Evolutionary conservation across 805 yeast species (phyloP), one percentile per base, ranked within the genome.

Genomic region (Saccharomyces mikatae): DNA sequence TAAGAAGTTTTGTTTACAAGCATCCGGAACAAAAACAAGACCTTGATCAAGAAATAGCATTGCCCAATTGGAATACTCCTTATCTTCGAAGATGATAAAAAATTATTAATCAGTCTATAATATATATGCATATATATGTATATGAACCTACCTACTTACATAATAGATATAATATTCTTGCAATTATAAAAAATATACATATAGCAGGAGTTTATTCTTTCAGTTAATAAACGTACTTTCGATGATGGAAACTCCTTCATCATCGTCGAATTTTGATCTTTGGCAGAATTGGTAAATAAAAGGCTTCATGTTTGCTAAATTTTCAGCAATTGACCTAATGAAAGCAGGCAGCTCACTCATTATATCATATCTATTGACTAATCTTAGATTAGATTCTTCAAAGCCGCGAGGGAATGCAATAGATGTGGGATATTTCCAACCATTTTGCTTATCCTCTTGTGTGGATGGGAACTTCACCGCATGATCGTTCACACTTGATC

Each of bases 311-410:
- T 95, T 94, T 2, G 89, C 88, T 52, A 88, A 86, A 41, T 89
- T 90, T 58, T 86, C 79, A 41, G 86, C 95, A 51, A 88, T 80
- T 56, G 80, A 81, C 73, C 84, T 87, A 59, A 89, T 87, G 64
- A 88, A 83, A 60, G 80, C 80, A 2, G 96, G 96, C 56, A 89
- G 80, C 71, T 89, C 96, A 36, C 88, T 85, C 89, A 89, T 83
- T 54, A 89, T 94, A 67, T 89, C 96, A 56, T 88, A 89, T 60
- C 92, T 80, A 71, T 86, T 95, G 50, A 86, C 82, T 54, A 86
- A 71, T 27, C 70, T 70, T 60, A 89, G 74, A n/a, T 73, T 66
- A 51, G 89, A 88, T 46, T 66, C 65, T 32, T 63, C 54, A 31
- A 71, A 73, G 24, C 62, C 48, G 30, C 76, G 70, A 61, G 56